Evolutionary conservation across 768 basidiomycete genomes (phyloP).

Genomic region (Mycena metata): DNA sequence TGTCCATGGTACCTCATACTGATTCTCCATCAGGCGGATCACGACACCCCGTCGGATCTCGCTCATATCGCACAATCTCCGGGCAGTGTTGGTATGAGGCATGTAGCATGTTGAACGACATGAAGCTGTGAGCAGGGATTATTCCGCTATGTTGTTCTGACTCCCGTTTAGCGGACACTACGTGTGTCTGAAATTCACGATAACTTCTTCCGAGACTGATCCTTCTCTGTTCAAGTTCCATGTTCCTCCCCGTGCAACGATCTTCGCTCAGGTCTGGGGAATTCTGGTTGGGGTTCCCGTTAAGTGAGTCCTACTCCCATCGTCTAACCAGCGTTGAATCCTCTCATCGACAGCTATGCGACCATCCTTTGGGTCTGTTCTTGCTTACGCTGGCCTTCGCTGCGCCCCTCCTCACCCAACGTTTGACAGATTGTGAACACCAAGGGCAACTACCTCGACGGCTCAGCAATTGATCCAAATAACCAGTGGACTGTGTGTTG

Average conservation of each 20-base stretch:
- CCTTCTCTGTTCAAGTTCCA: constrained; percentile 38
- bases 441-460: constrained; percentile 39
- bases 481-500: constrained; percentile 43
- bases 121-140: constrained; percentile 46
- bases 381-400: neutral
- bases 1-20: too few species aligned
- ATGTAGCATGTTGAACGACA: constrained; percentile 44
- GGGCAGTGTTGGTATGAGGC: constrained; percentile 47
- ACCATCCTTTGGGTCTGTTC: constrained; percentile 34
- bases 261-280: constrained; percentile 44
- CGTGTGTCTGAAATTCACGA: constrained; percentile 12
- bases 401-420: neutral
- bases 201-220: neutral
- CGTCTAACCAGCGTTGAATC: neutral
- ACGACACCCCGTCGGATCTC: constrained; percentile 42
- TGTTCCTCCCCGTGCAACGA: constrained; percentile 41
- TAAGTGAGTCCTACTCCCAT: constrained; percentile 32
- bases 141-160: too few species aligned
- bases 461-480: constrained; percentile 40
- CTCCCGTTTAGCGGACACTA: constrained; percentile 40
- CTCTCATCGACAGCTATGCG: constrained; percentile 37
- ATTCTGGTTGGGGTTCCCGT: constrained; percentile 44
- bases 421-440: constrained; percentile 40
- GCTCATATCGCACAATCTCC: constrained; percentile 43
- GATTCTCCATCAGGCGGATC: too few species aligned